These are phyloP conservation scores for Saprolegnia diclina DNA, from an alignment of 352 stramenopile genomes.

Conservation along the genomic window DNA sequence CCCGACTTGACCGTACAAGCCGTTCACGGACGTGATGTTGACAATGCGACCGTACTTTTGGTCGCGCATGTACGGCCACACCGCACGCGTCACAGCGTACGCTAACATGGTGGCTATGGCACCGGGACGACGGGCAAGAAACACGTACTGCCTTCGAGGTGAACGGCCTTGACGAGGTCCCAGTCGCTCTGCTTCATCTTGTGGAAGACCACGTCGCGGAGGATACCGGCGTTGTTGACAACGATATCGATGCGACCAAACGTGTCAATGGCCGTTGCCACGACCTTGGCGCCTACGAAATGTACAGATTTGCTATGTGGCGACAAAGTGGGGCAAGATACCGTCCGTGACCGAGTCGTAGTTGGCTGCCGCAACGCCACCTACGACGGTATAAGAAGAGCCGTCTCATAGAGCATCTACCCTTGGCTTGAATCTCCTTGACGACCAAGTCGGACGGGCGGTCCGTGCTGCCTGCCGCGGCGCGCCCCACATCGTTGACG, in stretches of 20 bases:
- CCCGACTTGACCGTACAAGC: conserved; percentile 87
- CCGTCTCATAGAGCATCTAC: conserved; percentile 21
- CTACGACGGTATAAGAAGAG: conserved; percentile 21
- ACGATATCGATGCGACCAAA: conserved; percentile 78
- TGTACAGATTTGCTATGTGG: neutral
- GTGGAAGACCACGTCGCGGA: conserved; percentile 86
- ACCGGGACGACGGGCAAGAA: neutral
- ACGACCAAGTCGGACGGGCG: conserved; percentile 61
- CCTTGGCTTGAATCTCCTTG: conserved; percentile 68
- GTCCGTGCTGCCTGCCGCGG: conserved; percentile 28
- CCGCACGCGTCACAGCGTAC: conserved; percentile 76
- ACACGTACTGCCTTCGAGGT: conserved; percentile 69
- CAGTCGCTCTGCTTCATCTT: conserved; percentile 89
- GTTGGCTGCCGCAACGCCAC: conserved; percentile 65
- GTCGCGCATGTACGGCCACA: conserved; percentile 84
- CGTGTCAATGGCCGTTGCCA: conserved; percentile 58
- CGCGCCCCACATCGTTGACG: conserved; percentile 64
- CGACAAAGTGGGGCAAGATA: neutral
- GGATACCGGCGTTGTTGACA: conserved; percentile 93
- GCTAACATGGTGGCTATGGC: conserved; percentile 29
- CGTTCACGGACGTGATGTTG: conserved; percentile 80
- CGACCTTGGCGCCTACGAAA: conserved; percentile 52
- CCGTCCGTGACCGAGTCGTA: conserved; percentile 81
- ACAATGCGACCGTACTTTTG: conserved; percentile 87
- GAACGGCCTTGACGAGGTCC: conserved; percentile 77